Percentiles rank a stretch among this genome's conserved stretches.
phyloP scores from a whole-genome alignment of 352 stramenopile genomes.

The Pythium monospermum region DNA sequence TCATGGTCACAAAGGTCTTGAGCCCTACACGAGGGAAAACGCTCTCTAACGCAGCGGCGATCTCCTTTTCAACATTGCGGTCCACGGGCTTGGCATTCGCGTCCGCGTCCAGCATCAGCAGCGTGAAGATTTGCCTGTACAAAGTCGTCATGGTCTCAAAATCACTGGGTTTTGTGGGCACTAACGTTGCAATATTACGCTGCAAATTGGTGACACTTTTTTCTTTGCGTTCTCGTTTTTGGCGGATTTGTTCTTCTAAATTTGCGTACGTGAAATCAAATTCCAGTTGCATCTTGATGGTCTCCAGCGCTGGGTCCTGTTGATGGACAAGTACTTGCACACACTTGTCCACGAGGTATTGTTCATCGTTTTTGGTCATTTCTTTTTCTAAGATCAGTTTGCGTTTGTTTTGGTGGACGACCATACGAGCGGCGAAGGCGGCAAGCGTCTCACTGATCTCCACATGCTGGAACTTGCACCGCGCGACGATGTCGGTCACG shows the following conservation, averaged over 20 bases:
- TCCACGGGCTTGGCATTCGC: constrained; percentile 38
- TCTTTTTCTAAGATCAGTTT: constrained; percentile 69
- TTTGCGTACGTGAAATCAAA: constrained; percentile 91
- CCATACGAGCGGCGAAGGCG: constrained; percentile 73
- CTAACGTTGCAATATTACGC: constrained; percentile 68
- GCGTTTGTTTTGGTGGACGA: constrained; percentile 62
- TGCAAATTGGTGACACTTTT: constrained; percentile 63
- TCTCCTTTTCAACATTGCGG: constrained; percentile 73
- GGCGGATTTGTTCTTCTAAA: constrained; percentile 64
- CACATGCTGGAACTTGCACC: constrained; percentile 68
- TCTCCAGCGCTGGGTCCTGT: constrained; percentile 83
- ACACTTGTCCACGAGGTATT: constrained; percentile 73
- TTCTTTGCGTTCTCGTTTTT: constrained; percentile 46
- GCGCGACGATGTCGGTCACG: constrained; percentile 65
- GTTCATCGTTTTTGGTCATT: constrained; percentile 64
- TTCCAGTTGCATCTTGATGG: constrained; percentile 94
- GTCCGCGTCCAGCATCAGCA: constrained; percentile 70
- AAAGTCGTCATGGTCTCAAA: constrained; percentile 89
- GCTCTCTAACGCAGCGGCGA: constrained; percentile 90
- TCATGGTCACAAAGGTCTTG: constrained; percentile 91
- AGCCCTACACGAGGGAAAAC: constrained; percentile 93
- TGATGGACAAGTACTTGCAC: constrained; percentile 66
- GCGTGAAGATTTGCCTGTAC: constrained; percentile 88
- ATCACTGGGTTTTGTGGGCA: constrained; percentile 71
- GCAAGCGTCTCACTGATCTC: constrained; percentile 86